Evolutionary conservation across 2,329 filamentous ascomycete species (phyloP).

Genomic region (Ceratocystis destructans): DNA sequence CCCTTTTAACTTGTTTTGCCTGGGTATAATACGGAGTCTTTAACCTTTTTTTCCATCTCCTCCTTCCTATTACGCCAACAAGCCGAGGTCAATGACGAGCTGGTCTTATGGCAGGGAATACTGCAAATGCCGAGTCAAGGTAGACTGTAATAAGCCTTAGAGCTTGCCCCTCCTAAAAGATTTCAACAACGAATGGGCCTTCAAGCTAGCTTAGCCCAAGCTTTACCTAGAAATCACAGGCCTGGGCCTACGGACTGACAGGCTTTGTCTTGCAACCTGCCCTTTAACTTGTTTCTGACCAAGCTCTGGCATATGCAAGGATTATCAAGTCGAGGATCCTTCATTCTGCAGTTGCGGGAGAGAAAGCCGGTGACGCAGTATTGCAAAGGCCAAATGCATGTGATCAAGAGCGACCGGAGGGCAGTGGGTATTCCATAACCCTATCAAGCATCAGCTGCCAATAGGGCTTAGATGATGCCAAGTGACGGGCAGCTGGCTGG

Average conservation of each 20-base stretch:
- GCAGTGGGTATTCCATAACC: not conserved
- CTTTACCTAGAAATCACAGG: not conserved
- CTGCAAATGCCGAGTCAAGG: not conserved
- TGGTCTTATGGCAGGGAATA: not conserved
- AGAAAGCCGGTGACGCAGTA: not conserved
- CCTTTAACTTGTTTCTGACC: not conserved
- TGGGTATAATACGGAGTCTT: not conserved
- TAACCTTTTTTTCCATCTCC: not conserved
- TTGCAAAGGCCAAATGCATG: not conserved
- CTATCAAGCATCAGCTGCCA: not conserved
- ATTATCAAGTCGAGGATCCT: not conserved
- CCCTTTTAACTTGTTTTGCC: not conserved
- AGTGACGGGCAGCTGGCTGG: not conserved
- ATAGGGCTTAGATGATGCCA: not conserved
- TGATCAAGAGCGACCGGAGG: not conserved
- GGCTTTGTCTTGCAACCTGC: not conserved
- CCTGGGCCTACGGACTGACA: not conserved
- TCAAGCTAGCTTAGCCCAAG: not conserved
- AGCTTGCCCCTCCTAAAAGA: not conserved
- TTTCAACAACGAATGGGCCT: not conserved
- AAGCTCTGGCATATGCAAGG: not conserved
- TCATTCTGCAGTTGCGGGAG: not conserved
- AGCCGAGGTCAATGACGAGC: constrained; percentile 9
- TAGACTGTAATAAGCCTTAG: not conserved
- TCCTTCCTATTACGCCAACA: not conserved